phyloP scores from a whole-genome alignment of 2,329 filamentous ascomycete genomes.

The Talaromyces piceae region DNA sequence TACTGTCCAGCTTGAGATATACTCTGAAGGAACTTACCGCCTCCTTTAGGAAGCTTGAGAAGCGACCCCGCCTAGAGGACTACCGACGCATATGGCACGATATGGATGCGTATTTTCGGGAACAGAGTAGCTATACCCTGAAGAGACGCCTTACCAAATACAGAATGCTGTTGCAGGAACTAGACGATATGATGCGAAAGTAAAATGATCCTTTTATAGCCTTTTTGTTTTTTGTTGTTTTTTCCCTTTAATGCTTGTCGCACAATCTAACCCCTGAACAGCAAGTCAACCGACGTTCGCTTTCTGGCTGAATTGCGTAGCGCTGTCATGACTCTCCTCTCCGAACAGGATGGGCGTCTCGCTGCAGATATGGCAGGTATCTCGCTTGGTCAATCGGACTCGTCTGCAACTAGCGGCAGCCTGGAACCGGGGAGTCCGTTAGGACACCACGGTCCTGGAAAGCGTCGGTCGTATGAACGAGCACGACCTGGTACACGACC shows the following conservation, averaged over 20 bases:
- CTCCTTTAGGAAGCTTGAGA: conserved; percentile 37
- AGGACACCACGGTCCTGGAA: conserved; percentile 20
- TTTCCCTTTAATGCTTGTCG: background rate
- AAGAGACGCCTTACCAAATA: conserved; percentile 44
- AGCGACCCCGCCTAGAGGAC: conserved; percentile 22
- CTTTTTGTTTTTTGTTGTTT: no score
- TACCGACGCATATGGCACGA: conserved; percentile 47
- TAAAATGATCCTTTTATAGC: conserved; percentile 23
- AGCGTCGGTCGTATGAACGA: conserved; percentile 30
- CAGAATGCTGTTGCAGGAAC: conserved; percentile 41
- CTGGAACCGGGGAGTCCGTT: conserved; percentile 21
- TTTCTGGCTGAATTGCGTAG: conserved; percentile 21
- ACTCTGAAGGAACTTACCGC: conserved; percentile 46
- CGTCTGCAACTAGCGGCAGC: conserved; percentile 20
- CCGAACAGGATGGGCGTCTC: conserved; percentile 24
- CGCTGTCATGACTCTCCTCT: conserved; percentile 20
- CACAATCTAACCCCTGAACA: conserved; percentile 14
- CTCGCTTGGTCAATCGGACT: conserved; percentile 18
- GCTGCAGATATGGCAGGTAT: conserved; percentile 20
- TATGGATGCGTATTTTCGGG: conserved; percentile 39
- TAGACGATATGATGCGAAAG: conserved; percentile 41
- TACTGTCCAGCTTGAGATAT: conserved; percentile 42
- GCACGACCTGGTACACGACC: conserved; percentile 19
- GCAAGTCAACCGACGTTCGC: conserved; percentile 19
- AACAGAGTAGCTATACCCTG: conserved; percentile 41